Evolutionary conservation across 345 rosid genomes (phyloP).

Genomic region (Linum lewisii): DNA sequence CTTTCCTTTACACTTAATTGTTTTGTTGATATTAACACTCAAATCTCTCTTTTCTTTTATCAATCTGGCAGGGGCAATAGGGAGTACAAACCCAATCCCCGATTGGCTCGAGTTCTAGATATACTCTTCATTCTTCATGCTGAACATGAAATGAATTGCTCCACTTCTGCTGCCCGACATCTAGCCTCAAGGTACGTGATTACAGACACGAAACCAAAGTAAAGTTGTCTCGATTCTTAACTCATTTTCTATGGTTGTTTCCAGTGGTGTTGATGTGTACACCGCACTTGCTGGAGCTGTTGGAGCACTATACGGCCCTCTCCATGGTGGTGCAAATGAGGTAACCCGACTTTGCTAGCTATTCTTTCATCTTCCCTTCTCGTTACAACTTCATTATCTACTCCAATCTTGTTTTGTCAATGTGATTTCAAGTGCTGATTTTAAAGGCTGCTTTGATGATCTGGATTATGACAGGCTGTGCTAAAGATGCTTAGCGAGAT

Average conservation of each 20-base stretch:
- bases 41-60: not conserved
- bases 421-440: not conserved
- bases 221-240: not conserved
- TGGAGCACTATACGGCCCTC: slow-evolving; percentile 95
- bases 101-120: slow-evolving; percentile 82
- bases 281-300: slow-evolving; percentile 93
- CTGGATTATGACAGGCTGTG: slow-evolving; percentile 58
- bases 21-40: not conserved
- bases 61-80: slow-evolving; percentile 61
- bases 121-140: slow-evolving; percentile 89
- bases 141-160: slow-evolving; percentile 98
- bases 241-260: slow-evolving; percentile 8
- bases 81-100: slow-evolving; percentile 83
- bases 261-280: slow-evolving; percentile 89
- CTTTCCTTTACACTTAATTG: not conserved
- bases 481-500: slow-evolving; percentile 94
- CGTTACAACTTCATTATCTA: not conserved
- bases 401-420: not conserved
- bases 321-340: slow-evolving; percentile 99
- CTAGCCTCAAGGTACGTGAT: slow-evolving; percentile 78
- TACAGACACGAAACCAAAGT: slow-evolving; percentile 11
- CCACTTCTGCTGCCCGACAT: slow-evolving; percentile 92
- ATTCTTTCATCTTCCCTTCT: not conserved
- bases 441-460: not conserved
- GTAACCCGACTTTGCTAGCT: slow-evolving; percentile 21